Evolutionary conservation across 2,329 filamentous ascomycete species (phyloP), one percentile per base, ranked within the genome.

Genomic region (Aspergillus ustus): DNA sequence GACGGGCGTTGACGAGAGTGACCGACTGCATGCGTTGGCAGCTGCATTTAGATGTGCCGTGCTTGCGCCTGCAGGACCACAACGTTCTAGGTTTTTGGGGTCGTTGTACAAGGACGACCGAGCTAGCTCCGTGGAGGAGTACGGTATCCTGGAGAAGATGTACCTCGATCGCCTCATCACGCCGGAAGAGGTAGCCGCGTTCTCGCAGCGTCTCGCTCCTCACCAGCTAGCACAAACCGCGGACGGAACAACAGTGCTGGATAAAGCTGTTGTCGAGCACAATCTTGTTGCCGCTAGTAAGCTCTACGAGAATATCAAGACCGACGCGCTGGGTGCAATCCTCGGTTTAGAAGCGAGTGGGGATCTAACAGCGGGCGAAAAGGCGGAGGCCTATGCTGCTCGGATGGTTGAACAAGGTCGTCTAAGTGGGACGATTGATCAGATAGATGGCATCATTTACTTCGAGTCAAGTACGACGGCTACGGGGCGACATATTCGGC

Each of bases 391-490:
- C 61, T 97, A 95, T 57, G 95, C 94, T 13, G 93, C 94, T 4
- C 85, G 88, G 69, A 99, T 99, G 95, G 92, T 99, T 70, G 93
- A 98, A 81, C 93, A 97, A 77, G 93, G 92, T 9, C 88, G 95
- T 34, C 79, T 99, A 55, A 87, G 90, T 3, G 95, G 94, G 7
- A 88, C 90, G 60, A 98, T 99, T 71, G 94, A 99, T 77, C 95
- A 99, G 81, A 93, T 99, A 60, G 91, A 93, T 60, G 85, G 90
- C 15, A 81, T 93, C 11, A 93, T 99, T 62, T 93, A 89, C 80
- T 99, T 99, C 74, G 91, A 95, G 40, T 77, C 82, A 78, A 72
- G 89, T 73, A 88, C 88, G 71, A 87, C 86, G n/a, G 83, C 87
- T 29, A 86, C 88, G 2, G 89, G 87, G 61, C 87, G 85, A 74